phyloP scores from a whole-genome alignment of 1,284 basidiomycete species.

The Rhizopogon parksii region DNA sequence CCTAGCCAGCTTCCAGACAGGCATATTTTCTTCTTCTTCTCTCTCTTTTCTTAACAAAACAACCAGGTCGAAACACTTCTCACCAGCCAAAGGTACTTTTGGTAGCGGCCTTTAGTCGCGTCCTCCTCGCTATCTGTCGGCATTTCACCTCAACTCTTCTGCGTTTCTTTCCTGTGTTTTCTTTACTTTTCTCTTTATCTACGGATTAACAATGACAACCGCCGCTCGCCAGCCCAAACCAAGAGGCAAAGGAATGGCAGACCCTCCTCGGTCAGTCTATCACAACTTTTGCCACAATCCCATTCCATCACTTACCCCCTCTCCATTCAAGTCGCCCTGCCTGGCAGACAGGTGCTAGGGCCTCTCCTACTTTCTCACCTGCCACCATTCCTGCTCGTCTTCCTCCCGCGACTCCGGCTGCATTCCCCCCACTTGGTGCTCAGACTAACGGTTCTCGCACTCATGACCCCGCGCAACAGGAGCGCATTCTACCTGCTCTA shows the following conservation, averaged over 20 bases:
- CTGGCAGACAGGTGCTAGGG: conserved; percentile 53
- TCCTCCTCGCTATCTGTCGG: conserved; percentile 31
- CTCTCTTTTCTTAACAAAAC: conserved; percentile 13
- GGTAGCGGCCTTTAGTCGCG: conserved; percentile 25
- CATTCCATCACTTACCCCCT: conserved; percentile 8
- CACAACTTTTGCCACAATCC: conserved; percentile 13
- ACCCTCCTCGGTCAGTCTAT: conserved; percentile 48
- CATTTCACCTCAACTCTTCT: conserved; percentile 26
- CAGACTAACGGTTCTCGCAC: conserved; percentile 42
- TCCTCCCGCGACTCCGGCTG: conserved; percentile 32
- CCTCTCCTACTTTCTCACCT: conserved; percentile 62
- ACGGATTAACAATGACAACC: conserved; percentile 45
- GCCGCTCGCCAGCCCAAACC: conserved; percentile 54
- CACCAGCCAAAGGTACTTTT: conserved; percentile 15
- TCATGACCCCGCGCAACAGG: conserved; percentile 41
- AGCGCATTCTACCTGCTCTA: conserved; percentile 54
- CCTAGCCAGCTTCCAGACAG: conserved; percentile 21
- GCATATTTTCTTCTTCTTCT: conserved; percentile 15
- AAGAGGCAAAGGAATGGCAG: conserved; percentile 49
- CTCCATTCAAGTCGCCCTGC: conserved; percentile 44
- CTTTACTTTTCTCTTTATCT: conserved; percentile 25
- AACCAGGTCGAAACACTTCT: conserved; percentile 8
- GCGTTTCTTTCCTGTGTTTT: conserved; percentile 23
- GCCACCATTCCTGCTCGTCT: conserved; percentile 42
- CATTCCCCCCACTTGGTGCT: conserved; percentile 43